phyloP scores from a whole-genome alignment of 306 rosid genomes.

The Lathyrus oleraceus region DNA sequence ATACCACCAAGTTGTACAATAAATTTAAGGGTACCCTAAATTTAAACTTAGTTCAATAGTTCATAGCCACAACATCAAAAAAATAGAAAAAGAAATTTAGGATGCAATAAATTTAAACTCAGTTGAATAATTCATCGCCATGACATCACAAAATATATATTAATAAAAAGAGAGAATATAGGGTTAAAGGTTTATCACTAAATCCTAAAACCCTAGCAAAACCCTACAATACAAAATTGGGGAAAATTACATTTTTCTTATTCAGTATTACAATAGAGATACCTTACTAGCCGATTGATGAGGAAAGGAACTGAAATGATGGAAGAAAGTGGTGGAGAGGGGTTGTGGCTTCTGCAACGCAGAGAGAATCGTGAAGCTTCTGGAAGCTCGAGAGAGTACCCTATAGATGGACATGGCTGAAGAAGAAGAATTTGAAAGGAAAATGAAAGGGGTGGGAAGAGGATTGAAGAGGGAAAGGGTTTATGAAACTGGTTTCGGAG shows the following conservation, averaged over 20 bases:
- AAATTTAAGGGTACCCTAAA: background rate
- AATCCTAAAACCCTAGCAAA: slow-evolving; percentile 36
- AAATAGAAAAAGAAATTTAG: background rate
- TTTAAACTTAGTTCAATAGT: background rate
- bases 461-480: background rate
- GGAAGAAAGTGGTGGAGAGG: slow-evolving; percentile 41
- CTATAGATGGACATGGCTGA: slow-evolving; percentile 61
- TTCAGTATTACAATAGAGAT: background rate
- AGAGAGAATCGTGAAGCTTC: slow-evolving; percentile 52
- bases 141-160: background rate
- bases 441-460: background rate
- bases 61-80: background rate
- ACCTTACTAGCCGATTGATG: slow-evolving; percentile 58
- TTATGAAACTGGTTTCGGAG: background rate
- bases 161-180: background rate
- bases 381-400: slow-evolving; percentile 56
- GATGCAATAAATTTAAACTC: background rate
- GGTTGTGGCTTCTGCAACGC: slow-evolving; percentile 45
- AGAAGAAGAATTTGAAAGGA: slow-evolving; percentile 19
- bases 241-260: background rate
- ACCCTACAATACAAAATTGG: slow-evolving; percentile 42
- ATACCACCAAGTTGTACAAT: background rate
- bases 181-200: background rate
- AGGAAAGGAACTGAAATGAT: slow-evolving; percentile 49
- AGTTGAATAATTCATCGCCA: background rate